Evolutionary conservation across 2,329 filamentous ascomycete genomes (phyloP), one percentile per base, ranked within the genome.

Genomic region (Aspergillus clavatus): DNA sequence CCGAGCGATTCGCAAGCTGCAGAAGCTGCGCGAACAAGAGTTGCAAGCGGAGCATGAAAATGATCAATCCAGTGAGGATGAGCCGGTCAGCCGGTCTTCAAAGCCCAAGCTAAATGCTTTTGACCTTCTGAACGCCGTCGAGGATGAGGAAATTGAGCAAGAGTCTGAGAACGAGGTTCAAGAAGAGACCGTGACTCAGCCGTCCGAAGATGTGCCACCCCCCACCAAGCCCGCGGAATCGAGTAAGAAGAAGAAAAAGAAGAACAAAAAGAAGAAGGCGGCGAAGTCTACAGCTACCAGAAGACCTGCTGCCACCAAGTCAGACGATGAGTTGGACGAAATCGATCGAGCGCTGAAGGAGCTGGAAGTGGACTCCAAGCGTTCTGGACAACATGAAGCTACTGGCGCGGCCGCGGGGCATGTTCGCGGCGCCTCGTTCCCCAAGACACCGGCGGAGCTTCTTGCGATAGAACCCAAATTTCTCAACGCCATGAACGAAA

Each of bases 401-500:
- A 46, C 48, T 33, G 45, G 58, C 12, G 42, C 60, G 3, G 59
- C 68, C 45, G 63, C 67, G 42, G 69, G 71, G 40, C 62, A 70
- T 38, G 41, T 26, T 16, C 52, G 47, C 11, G 67, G 77, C 36
- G 40, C 43, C 14, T 48, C 45, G 5, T 69, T 66, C 42, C 51
- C 64, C 6, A 67, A 60, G 46, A 59, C 55, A 39, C 74, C 72
- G 50, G 79, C 63, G 67, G 70, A 74, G 16, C 66, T 86, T 10
- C 70, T 87, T 0, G 70, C 76, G 2, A 72, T 87, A 41, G 83
- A 86, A 55, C 80, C 83, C 0, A 79, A 86, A 54, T 81, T 89
- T 56, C 78, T 98, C 8, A 90, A 91, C 62, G 87, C 87, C 6
- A 76, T 84, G 27, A 95, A 95, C 59, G 93, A 98, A 71, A 96